These are phyloP conservation scores for Sporothrix dimorphospora DNA, from an alignment of 2,329 filamentous ascomycete species.

Conservation along the genomic window DNA sequence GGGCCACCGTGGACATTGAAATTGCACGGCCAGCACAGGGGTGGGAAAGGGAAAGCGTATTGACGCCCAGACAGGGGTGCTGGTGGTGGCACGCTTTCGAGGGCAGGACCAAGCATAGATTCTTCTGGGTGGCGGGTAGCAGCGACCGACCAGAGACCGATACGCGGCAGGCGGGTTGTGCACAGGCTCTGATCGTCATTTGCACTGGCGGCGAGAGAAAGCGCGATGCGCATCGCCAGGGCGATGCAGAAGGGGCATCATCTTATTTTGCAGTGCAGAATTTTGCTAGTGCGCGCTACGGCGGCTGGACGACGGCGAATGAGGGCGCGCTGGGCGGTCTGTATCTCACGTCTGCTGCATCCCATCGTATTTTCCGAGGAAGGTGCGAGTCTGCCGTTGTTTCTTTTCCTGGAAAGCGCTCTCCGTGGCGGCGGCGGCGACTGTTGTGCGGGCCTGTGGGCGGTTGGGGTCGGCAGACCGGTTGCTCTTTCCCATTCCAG, in stretches of 20 bases:
- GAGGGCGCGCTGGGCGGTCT: neutral
- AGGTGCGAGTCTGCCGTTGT: conserved; percentile 2
- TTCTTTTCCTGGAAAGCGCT: neutral
- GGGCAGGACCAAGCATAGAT: conserved; percentile 3
- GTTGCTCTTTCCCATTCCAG: conserved; percentile 18
- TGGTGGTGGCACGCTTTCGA: neutral
- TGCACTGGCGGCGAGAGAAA: conserved; percentile 19
- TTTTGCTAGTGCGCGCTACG: conserved; percentile 26
- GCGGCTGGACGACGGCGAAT: conserved; percentile 20
- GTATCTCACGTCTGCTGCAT: neutral
- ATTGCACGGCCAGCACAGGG: conserved; percentile 25
- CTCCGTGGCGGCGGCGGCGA: conserved; percentile 8
- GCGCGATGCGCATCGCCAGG: conserved; percentile 8
- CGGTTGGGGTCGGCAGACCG: conserved; percentile 1
- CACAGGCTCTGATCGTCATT: conserved; percentile 30
- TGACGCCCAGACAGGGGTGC: conserved; percentile 20
- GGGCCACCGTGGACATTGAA: conserved; percentile 15
- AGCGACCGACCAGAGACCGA: neutral
- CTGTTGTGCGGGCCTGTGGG: neutral
- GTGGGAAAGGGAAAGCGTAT: conserved; percentile 6
- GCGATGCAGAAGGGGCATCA: conserved; percentile 17
- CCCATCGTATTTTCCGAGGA: conserved; percentile 3
- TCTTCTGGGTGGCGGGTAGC: conserved; percentile 7
- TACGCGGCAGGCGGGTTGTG: conserved; percentile 16
- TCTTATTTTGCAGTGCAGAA: conserved; percentile 19